Evolutionary conservation across 2,329 filamentous ascomycete genomes (phyloP).

Genomic region (Fusarium sp.): DNA sequence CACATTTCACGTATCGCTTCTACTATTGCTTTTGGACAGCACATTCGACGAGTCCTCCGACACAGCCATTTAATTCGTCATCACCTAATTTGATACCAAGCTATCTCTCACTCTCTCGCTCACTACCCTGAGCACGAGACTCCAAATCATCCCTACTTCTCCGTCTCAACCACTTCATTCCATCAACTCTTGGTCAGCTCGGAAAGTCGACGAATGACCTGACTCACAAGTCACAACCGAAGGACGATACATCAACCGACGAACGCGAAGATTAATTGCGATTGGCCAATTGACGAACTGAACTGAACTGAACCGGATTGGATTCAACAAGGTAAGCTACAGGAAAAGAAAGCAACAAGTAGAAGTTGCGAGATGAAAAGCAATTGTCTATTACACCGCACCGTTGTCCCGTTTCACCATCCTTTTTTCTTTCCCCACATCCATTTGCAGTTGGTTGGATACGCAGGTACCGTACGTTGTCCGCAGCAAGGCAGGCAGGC

Average conservation of each 20-base stretch:
- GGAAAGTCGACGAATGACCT: slow-evolving; percentile 25
- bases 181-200: slow-evolving; percentile 25
- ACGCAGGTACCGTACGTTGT: slow-evolving; percentile 30
- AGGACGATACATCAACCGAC: slow-evolving; percentile 28
- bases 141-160: slow-evolving; percentile 13
- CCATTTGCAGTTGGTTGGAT: not conserved
- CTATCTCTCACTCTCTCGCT: not conserved
- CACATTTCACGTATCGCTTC: slow-evolving; percentile 8
- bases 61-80: slow-evolving; percentile 14
- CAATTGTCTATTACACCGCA: slow-evolving; percentile 11
- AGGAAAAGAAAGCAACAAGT: slow-evolving; percentile 23
- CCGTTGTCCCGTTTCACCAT: slow-evolving; percentile 14
- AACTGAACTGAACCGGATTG: not conserved
- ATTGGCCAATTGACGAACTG: slow-evolving; percentile 5
- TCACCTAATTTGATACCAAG: slow-evolving; percentile 15
- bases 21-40: slow-evolving; percentile 19
- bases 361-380: slow-evolving; percentile 13
- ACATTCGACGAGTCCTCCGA: slow-evolving; percentile 7
- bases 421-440: slow-evolving; percentile 21
- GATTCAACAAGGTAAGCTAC: slow-evolving; percentile 24
- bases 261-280: slow-evolving; percentile 1
- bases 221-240: slow-evolving; percentile 18
- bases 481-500: slow-evolving; percentile 20
- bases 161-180: slow-evolving; percentile 28
- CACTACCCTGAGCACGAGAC: not conserved